Evolutionary conservation across 495 filamentous ascomycete species (phyloP), one percentile per base, ranked within the genome.

Genomic region (Jackrogersella minutella): DNA sequence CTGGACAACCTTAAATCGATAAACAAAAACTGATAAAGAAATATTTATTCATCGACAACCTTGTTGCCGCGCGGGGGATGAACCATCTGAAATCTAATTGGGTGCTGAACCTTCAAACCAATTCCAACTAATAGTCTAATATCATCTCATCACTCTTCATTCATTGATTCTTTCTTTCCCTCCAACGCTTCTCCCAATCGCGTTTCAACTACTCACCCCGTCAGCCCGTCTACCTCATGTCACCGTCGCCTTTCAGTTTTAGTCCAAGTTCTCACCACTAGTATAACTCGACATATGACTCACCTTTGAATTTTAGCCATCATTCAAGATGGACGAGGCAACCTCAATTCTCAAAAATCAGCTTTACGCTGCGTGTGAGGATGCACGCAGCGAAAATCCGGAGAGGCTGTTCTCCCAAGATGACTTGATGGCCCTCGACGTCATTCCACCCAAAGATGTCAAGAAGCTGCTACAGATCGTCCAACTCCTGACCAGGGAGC

Each of bases 401-500:
- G 80, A 86, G 22, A 81, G 82, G 30, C 72, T 88, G 8, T 90
- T 91, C 74, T 82, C 82, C 30, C 90, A 92, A 73, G 76, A 85
- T n/a, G 88, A 90, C 60, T 78, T 93, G 1, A 72, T 88, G 16
- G 78, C 79, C n/a, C 75, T 90, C 44, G 77, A 79, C 26, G 76
- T 92, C 44, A 80, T 92, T 16, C 86, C 89, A 3, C 78, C 84
- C 5, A 80, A 83, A 55, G 84, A 90, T 66, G 59, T 88, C 22
- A 66, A 79, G 46, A 76, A 86, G 46, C 84, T 92, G 7, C 68
- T 90, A 11, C 73, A 80, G 58, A 85, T 87, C 59, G 81, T 88
- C 50, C 87, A 91, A 74, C 74, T 76, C 17, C 80, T 92, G 39
- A 81, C 85, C 34, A 79, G 90, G 62, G 87, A 91, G 69, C 88